A percentile compares a stretch with the other conserved stretches of the same genome.
Conservation (phyloP, 495 filamentous ascomycete genomes). For the Neurospora sp. region DNA sequence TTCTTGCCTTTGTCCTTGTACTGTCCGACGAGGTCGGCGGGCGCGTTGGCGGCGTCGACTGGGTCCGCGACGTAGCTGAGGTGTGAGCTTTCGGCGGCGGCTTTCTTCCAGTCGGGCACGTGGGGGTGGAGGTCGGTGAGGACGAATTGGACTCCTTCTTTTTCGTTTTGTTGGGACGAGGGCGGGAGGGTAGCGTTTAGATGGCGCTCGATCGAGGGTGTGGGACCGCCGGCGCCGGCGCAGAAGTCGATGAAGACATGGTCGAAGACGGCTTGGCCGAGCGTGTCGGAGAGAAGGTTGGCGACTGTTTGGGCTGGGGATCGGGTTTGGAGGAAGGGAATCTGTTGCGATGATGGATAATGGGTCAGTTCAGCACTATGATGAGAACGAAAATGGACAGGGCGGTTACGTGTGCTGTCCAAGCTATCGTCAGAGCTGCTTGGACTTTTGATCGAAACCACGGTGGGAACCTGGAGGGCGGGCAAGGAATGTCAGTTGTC, state of each 20-base stretch:
- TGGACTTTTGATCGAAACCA: conserved; percentile 42
- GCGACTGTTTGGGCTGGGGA: conserved; percentile 39
- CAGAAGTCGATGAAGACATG: conserved; percentile 64
- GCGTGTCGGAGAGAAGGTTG: conserved; percentile 34
- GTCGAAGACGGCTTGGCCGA: conserved; percentile 24
- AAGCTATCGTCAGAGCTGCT: conserved; percentile 39
- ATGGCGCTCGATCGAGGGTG: conserved; percentile 48
- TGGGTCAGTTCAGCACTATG: neutral
- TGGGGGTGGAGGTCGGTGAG: conserved; percentile 64
- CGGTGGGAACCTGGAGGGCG: conserved; percentile 37
- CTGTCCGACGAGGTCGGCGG: conserved; percentile 29
- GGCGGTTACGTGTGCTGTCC: conserved; percentile 27
- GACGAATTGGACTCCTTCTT: conserved; percentile 43
- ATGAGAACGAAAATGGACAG: neutral
- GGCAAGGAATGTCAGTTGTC: neutral
- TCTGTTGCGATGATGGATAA: neutral
- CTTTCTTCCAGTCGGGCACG: conserved; percentile 47
- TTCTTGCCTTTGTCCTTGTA: conserved; percentile 28
- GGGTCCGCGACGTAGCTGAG: conserved; percentile 45
- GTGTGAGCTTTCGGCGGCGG: conserved; percentile 34
- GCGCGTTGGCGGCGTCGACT: conserved; percentile 52
- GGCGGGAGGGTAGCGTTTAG: conserved; percentile 36
- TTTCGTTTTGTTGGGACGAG: conserved; percentile 1
- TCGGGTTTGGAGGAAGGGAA: conserved; percentile 34
- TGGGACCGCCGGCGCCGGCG: conserved; percentile 62